phyloP scores from a whole-genome alignment of 352 stramenopile species.

The Phytophthora pisi region DNA sequence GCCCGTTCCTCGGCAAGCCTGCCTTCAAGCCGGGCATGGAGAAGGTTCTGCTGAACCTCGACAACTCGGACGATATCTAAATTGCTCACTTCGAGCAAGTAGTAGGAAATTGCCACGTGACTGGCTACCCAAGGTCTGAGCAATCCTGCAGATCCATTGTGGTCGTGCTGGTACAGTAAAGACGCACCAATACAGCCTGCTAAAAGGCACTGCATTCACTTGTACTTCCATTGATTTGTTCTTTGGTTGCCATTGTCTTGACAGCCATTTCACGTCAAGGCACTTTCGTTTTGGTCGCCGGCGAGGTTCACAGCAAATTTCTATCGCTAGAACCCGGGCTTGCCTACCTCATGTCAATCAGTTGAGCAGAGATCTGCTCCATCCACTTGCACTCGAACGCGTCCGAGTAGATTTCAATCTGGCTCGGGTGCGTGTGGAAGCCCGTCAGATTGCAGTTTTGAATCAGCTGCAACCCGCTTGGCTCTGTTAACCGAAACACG shows the following conservation, averaged over 20 bases:
- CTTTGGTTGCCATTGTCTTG: constrained; percentile 2
- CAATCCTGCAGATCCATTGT: constrained; percentile 13
- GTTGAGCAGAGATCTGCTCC: constrained; percentile 31
- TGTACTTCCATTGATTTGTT: constrained; percentile 21
- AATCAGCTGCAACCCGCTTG: constrained; percentile 83
- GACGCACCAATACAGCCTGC: constrained; percentile 27
- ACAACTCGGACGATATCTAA: constrained; percentile 83
- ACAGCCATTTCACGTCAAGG: not conserved
- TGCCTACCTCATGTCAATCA: constrained; percentile 78
- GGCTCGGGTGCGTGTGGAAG: constrained; percentile 85
- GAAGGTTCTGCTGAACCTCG: constrained; percentile 83
- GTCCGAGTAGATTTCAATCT: constrained; percentile 82
- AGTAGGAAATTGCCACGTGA: constrained; percentile 11
- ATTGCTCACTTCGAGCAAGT: not conserved
- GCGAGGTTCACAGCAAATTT: constrained; percentile 12
- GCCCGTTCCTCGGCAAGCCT: constrained; percentile 96
- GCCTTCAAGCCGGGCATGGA: constrained; percentile 95
- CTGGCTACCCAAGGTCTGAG: not conserved
- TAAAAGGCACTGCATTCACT: constrained; percentile 27
- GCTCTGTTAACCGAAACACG: constrained; percentile 84
- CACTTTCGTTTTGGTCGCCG: not conserved
- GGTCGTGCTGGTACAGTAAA: constrained; percentile 28
- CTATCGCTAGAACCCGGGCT: constrained; percentile 4
- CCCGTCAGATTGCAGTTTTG: constrained; percentile 87
- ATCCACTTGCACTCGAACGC: constrained; percentile 78